phyloP scores from a whole-genome alignment of 2,329 filamentous ascomycete species.

The Phialocephala subalpina region DNA sequence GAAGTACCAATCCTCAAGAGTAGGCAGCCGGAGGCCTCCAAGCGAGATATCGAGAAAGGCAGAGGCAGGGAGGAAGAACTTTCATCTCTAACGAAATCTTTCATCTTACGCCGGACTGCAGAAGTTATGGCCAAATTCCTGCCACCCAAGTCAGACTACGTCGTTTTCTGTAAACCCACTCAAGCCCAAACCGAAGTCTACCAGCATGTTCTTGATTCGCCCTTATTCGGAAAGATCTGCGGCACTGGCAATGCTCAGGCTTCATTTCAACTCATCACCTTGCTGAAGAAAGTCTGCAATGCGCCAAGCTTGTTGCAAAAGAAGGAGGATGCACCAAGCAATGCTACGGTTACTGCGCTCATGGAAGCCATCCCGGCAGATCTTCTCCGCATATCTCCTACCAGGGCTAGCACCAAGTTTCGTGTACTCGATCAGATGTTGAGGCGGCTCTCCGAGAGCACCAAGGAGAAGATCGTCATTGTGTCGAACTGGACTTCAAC shows the following conservation, averaged over 20 bases:
- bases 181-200: constrained; percentile 92
- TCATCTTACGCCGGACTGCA: constrained; percentile 87
- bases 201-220: constrained; percentile 69
- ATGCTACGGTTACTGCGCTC: constrained; percentile 49
- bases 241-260: constrained; percentile 69
- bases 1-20: constrained; percentile 88
- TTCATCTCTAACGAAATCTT: constrained; percentile 89
- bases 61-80: constrained; percentile 81
- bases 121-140: constrained; percentile 88
- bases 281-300: constrained; percentile 79
- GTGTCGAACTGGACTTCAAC: constrained; percentile 82
- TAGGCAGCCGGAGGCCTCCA: constrained; percentile 54
- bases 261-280: constrained; percentile 73
- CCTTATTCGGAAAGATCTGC: constrained; percentile 67
- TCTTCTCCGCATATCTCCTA: constrained; percentile 59
- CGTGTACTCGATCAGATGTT: constrained; percentile 72
- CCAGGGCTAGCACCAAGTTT: constrained; percentile 70
- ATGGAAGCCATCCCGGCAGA: constrained; percentile 62
- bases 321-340: constrained; percentile 44
- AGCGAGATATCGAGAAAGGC: constrained; percentile 76
- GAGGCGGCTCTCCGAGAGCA: constrained; percentile 65
- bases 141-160: constrained; percentile 95
- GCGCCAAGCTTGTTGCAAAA: constrained; percentile 68
- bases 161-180: constrained; percentile 91
- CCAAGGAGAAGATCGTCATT: constrained; percentile 74